Conservation (phyloP, 75 land plant species). For the Cryptomeria japonica region DNA sequence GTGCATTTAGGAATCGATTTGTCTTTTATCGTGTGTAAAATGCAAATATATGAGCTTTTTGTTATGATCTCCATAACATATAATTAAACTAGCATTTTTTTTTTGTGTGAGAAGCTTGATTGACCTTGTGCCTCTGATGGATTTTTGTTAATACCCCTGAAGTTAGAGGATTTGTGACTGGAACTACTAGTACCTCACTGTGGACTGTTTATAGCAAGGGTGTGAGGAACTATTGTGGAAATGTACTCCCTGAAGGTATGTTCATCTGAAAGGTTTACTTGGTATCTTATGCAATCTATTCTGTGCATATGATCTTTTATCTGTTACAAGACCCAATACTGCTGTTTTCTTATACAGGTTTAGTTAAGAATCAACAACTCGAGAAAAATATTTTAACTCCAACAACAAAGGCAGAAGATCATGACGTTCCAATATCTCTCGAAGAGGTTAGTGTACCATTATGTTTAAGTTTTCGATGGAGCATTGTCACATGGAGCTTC, state of each 20-base stretch:
- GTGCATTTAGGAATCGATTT: background rate
- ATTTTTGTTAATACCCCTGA: background rate
- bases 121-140: background rate
- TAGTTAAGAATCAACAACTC: constrained; percentile 87
- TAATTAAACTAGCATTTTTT: background rate
- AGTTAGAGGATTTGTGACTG: constrained; percentile 96
- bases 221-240: constrained; percentile 90
- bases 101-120: background rate
- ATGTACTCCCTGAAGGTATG: constrained; percentile 83
- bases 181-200: constrained; percentile 92
- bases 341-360: constrained; percentile 35
- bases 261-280: background rate
- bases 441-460: constrained; percentile 58
- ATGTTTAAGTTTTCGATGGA: background rate
- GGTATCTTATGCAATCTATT: background rate
- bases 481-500: background rate
- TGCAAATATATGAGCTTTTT: background rate
- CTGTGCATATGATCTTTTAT: background rate
- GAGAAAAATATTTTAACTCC: constrained; percentile 82
- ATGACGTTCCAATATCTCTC: constrained; percentile 95
- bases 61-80: background rate
- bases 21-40: background rate
- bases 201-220: constrained; percentile 98
- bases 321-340: background rate
- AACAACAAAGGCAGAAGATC: constrained; percentile 94